Evolutionary conservation across 352 stramenopile genomes (phyloP).

Genomic region (Phytophthora rubi): DNA sequence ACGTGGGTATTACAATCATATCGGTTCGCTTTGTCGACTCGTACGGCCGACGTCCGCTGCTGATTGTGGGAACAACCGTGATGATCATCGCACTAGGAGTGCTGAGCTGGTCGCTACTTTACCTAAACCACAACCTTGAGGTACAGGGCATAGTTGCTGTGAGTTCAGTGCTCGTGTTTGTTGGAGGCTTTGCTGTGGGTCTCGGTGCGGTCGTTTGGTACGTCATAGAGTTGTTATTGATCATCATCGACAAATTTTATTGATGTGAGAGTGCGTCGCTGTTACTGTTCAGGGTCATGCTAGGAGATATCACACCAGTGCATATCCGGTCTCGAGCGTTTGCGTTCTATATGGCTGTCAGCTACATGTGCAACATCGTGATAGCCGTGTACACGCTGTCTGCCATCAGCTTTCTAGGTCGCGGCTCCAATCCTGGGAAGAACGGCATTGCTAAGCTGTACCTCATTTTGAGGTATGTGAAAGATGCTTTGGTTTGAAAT

Average conservation of each 20-base stretch:
- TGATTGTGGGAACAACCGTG: too few species aligned
- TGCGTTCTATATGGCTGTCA: slow-evolving; percentile 84
- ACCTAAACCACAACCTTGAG: too few species aligned
- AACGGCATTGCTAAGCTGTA: slow-evolving; percentile 89
- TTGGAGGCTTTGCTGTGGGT: too few species aligned
- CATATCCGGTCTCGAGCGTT: slow-evolving; percentile 86
- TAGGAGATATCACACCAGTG: slow-evolving; percentile 90
- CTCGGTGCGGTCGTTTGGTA: slow-evolving; percentile 87
- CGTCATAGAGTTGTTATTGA: slow-evolving; percentile 10
- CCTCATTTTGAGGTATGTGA: slow-evolving; percentile 64
- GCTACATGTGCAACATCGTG: slow-evolving; percentile 88
- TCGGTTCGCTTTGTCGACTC: too few species aligned
- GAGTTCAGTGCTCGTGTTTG: too few species aligned
- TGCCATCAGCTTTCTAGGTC: slow-evolving; percentile 76
- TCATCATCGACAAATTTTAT: background rate
- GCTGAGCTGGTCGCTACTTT: too few species aligned
- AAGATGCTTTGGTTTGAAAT: background rate
- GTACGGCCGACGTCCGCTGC: slow-evolving; percentile 71
- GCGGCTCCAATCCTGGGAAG: slow-evolving; percentile 70
- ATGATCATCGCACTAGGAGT: too few species aligned
- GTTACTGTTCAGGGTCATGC: slow-evolving; percentile 64
- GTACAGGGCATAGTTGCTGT: too few species aligned
- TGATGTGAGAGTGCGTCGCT: slow-evolving; percentile 6
- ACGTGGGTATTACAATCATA: too few species aligned
- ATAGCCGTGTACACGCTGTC: slow-evolving; percentile 81